Evolutionary conservation across 192 early-diverging fungal genomes (phyloP), one percentile per base, ranked within the genome.

Genomic region (Coemansia sp.): DNA sequence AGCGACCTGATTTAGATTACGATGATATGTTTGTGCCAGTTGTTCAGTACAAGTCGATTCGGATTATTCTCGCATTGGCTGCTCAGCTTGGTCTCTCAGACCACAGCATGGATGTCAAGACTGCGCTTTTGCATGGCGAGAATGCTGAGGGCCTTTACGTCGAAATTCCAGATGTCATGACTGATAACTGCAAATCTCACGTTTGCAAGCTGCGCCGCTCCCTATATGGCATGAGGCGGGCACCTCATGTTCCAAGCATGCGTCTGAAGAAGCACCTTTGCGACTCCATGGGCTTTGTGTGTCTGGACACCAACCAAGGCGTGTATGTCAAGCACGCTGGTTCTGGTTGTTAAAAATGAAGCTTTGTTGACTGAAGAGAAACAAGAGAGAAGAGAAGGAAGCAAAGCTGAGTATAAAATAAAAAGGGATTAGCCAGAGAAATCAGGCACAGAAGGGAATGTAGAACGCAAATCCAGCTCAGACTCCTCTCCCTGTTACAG

Each of bases 11-110:
- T 10, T 3, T 64, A 2, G 62, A 64, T 0, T 64, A 46, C 15
- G 61, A 46, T 19, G 45, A 62, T 21, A 39, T 62, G 3, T 62
- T 62, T 42, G 61, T 37, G 2, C 61, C 61, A 14, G 61, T 62
- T 7, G 61, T 62, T 23, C 36, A 42, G 38, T 62, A 62, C 61
- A 62, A 62, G 61, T 62, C 61, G 17, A 41, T 62, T 19, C 61
- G 61, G 19, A 38, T 62, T 6, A 34, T 62, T 23, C 39, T 62
- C 0, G 61, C 61, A 3, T 7, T 62, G 11, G 11, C 61, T 14
- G 61, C 38, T 19, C 37, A 41, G 19, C n/a, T 62, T 0, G 39
- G 61, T 5, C 61, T 44, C 21, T 39, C n/a, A 1, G 61, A 44
- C 0, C 61, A 62, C 34, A 19, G n/a, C 4, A 62, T 62, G 61